Percentiles rank a stretch among this genome's conserved stretches.
phyloP scores from a whole-genome alignment of 148 eudicot genomes.

The Rhododendron molle region DNA sequence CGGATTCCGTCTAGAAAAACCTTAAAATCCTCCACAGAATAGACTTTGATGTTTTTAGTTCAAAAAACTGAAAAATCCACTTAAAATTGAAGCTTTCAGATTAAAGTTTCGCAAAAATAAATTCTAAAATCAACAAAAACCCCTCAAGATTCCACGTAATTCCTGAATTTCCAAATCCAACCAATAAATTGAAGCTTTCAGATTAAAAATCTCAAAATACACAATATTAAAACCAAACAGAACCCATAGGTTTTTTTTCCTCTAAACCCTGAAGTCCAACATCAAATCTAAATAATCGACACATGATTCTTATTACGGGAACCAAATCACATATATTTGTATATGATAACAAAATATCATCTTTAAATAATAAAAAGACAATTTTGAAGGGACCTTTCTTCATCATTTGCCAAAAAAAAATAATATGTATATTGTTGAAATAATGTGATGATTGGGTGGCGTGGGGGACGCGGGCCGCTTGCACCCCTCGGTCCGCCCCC shows the following conservation, averaged over 20 bases:
- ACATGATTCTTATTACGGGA: neutral
- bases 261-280: neutral
- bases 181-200: neutral
- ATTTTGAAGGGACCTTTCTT: too few species aligned
- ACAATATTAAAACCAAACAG: neutral
- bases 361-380: too few species aligned
- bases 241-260: neutral
- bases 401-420: too few species aligned
- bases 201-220: neutral
- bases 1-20: too few species aligned
- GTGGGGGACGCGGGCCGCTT: too few species aligned
- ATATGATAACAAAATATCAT: too few species aligned
- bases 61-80: neutral
- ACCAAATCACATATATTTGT: too few species aligned
- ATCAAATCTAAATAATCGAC: neutral
- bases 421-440: too few species aligned
- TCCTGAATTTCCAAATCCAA: neutral
- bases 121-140: neutral
- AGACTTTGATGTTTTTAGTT: too few species aligned
- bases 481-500: too few species aligned
- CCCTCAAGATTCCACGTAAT: neutral
- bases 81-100: neutral
- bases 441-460: too few species aligned
- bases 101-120: neutral
- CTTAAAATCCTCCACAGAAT: too few species aligned